A percentile compares a stretch with the other conserved stretches of the same genome.
These are phyloP conservation scores for Chlorella sorokiniana DNA, from an alignment of 139 green algal species.

Conservation along the genomic window DNA sequence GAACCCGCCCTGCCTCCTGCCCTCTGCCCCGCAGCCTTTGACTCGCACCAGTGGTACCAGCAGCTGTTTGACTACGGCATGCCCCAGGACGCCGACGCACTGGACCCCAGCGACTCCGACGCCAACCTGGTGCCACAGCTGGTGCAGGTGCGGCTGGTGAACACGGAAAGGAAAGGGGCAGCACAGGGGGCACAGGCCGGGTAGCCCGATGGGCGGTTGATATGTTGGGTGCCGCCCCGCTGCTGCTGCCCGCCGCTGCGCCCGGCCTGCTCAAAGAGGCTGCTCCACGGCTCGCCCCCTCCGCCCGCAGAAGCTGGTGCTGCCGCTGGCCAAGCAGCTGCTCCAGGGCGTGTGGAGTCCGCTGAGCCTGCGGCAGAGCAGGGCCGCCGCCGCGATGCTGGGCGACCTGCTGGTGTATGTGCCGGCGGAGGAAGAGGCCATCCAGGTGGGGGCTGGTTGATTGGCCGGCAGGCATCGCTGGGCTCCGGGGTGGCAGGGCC, in stretches of 20 bases:
- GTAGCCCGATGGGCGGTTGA: too few relatives aligned
- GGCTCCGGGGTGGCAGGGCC: too few relatives aligned
- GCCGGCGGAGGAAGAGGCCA: constrained; percentile 38
- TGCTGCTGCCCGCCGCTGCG: neutral
- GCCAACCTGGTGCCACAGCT: constrained; percentile 79
- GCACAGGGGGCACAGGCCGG: neutral
- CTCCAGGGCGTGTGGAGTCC: constrained; percentile 71
- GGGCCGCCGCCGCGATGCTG: constrained; percentile 55
- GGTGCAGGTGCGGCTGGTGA: constrained; percentile 58
- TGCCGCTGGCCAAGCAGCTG: constrained; percentile 69
- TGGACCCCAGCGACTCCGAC: constrained; percentile 69
- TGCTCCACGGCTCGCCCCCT: neutral
- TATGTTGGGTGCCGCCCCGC: constrained; percentile 2
- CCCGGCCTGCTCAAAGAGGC: neutral
- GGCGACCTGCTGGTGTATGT: constrained; percentile 78
- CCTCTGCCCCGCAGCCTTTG: constrained; percentile 54
- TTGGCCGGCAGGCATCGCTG: neutral
- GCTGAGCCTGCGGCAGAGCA: constrained; percentile 52
- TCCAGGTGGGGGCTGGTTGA: constrained; percentile 1
- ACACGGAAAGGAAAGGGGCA: too few relatives aligned
- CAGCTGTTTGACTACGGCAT: constrained; percentile 87
- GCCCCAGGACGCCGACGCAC: constrained; percentile 21
- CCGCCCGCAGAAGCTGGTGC: constrained; percentile 59
- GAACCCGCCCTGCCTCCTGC: too few relatives aligned
- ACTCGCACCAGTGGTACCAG: constrained; percentile 75